Evolutionary conservation across 352 stramenopile genomes (phyloP).

Genomic region (Pythium chondricola): DNA sequence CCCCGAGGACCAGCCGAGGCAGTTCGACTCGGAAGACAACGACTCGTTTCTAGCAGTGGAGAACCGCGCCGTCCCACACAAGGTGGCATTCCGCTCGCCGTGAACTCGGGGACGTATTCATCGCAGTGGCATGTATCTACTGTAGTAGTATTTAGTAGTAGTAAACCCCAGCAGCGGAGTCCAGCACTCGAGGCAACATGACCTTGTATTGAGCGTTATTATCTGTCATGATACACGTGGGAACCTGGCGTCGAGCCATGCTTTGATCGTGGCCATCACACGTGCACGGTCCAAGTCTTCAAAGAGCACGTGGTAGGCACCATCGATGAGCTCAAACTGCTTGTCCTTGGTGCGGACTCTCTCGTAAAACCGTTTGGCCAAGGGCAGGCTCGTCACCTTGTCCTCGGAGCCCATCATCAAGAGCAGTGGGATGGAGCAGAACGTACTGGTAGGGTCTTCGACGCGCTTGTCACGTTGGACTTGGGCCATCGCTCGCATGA

Average conservation of each 20-base stretch:
- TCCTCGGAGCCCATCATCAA: constrained; percentile 15
- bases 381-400: constrained; percentile 21
- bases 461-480: constrained; percentile 11
- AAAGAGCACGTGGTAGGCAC: constrained; percentile 48
- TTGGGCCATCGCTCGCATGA: constrained; percentile 7
- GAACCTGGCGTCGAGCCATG: constrained; percentile 44
- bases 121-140: too few relatives aligned
- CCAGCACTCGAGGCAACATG: too few relatives aligned
- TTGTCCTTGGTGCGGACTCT: constrained; percentile 44
- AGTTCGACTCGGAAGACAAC: constrained; percentile 14
- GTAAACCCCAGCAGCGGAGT: too few relatives aligned
- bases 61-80: too few relatives aligned
- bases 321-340: constrained; percentile 46
- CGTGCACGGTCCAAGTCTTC: constrained; percentile 53
- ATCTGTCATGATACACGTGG: too few relatives aligned
- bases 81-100: too few relatives aligned
- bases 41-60: constrained; percentile 9
- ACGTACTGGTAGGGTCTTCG: constrained; percentile 5
- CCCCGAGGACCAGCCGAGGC: constrained; percentile 29
- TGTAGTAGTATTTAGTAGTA: too few relatives aligned
- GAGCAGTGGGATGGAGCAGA: constrained; percentile 12
- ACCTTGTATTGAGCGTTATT: too few relatives aligned
- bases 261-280: constrained; percentile 30
- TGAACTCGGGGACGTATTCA: too few relatives aligned
- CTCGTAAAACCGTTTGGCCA: constrained; percentile 39